phyloP scores from a whole-genome alignment of 805 yeast genomes.

The Candida parachauliodes region DNA sequence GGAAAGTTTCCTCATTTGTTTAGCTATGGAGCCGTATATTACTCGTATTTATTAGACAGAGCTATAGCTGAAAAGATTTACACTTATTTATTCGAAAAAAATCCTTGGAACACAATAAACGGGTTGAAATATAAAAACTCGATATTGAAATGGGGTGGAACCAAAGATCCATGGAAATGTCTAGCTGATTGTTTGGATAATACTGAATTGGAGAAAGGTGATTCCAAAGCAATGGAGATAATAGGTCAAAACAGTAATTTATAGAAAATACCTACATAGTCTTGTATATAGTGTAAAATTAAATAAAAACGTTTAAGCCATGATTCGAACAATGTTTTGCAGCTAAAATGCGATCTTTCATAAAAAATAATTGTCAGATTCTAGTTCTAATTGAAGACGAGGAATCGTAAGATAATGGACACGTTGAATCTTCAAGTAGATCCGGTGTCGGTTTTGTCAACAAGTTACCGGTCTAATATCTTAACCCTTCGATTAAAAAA shows the following conservation, averaged over 20 bases:
- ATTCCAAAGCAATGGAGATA: slow-evolving; percentile 60
- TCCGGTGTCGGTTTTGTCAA: no score
- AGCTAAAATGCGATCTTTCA: no score
- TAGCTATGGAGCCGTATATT: slow-evolving; percentile 92
- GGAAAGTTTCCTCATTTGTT: slow-evolving; percentile 91
- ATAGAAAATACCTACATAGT: no score
- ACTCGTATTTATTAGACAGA: slow-evolving; percentile 85
- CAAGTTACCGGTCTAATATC: no score
- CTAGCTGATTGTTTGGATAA: slow-evolving; percentile 74
- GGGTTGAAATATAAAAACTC: slow-evolving; percentile 72
- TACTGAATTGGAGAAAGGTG: slow-evolving; percentile 62
- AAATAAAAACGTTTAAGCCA: background rate
- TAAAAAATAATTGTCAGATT: no score
- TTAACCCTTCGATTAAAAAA: background rate
- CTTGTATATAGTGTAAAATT: slow-evolving; percentile 3
- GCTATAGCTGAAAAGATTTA: slow-evolving; percentile 89
- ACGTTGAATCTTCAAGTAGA: no score
- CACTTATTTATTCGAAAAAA: slow-evolving; percentile 61
- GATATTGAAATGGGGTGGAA: slow-evolving; percentile 91
- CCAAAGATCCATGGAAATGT: slow-evolving; percentile 83
- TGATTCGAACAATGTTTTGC: no score
- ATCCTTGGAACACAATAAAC: slow-evolving; percentile 68
- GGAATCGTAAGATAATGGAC: no score
- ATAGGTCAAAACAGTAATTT: slow-evolving; percentile 10
- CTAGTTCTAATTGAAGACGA: no score